These are phyloP conservation scores for Sugiyamaella qingdaonensis DNA, from an alignment of 805 yeast genomes.

Conservation along the genomic window DNA sequence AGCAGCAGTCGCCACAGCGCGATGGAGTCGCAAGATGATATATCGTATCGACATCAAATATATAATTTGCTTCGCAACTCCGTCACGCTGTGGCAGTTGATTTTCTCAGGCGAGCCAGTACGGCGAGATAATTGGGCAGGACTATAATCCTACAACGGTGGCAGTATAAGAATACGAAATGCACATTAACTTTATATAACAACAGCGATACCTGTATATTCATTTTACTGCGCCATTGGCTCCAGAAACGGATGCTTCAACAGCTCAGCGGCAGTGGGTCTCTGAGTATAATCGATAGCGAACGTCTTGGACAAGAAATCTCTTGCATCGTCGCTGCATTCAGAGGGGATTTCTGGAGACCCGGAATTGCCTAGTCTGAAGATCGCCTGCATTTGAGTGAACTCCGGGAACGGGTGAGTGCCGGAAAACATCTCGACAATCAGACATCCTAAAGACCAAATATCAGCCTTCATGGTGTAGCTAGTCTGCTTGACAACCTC, in stretches of 20 bases:
- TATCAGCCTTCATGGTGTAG: slow-evolving; percentile 88
- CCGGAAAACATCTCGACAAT: slow-evolving; percentile 95
- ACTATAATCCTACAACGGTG: too few relatives aligned
- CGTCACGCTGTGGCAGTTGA: too few relatives aligned
- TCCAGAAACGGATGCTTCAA: slow-evolving; percentile 55
- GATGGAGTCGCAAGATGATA: too few relatives aligned
- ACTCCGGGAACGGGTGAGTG: slow-evolving; percentile 91
- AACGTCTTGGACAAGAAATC: slow-evolving; percentile 66
- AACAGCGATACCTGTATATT: background rate
- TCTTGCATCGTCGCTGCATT: slow-evolving; percentile 58
- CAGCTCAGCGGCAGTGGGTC: slow-evolving; percentile 72
- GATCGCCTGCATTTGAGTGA: slow-evolving; percentile 95
- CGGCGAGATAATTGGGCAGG: too few relatives aligned
- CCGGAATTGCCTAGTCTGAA: slow-evolving; percentile 83
- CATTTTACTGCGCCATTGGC: slow-evolving; percentile 4
- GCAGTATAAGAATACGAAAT: too few relatives aligned
- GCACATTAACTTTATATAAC: background rate
- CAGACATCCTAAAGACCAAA: slow-evolving; percentile 96
- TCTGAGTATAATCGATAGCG: slow-evolving; percentile 63
- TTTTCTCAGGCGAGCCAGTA: too few relatives aligned
- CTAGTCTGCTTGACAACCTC: slow-evolving; percentile 94
- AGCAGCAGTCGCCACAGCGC: too few relatives aligned
- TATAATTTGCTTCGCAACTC: too few relatives aligned
- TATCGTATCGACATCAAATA: too few relatives aligned
- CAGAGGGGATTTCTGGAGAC: slow-evolving; percentile 71